A percentile compares a stretch with the other conserved stretches of the same genome.
Evolutionary conservation across 2,329 filamentous ascomycete species (phyloP).

Genomic region (Leptosphaerulina australis): DNA sequence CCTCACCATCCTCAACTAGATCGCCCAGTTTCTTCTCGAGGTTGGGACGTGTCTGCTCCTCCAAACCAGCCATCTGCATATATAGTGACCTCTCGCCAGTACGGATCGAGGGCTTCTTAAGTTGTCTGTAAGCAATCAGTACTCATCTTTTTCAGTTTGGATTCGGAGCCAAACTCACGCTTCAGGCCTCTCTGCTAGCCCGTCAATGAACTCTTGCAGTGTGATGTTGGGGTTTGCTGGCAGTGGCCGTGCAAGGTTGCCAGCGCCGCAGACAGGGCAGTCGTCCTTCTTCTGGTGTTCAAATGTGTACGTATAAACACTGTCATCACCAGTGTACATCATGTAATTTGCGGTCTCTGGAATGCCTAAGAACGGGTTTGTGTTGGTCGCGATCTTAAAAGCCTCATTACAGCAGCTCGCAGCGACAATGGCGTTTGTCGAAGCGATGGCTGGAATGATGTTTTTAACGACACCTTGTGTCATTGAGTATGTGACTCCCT

Average conservation of each 20-base stretch:
- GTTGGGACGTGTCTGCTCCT: slow-evolving; percentile 84
- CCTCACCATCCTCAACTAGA: slow-evolving; percentile 79
- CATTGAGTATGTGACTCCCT: slow-evolving; percentile 90
- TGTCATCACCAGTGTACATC: slow-evolving; percentile 98
- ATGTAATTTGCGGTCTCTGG: slow-evolving; percentile 83
- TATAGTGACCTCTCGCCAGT: slow-evolving; percentile 85
- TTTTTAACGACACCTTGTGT: slow-evolving; percentile 99
- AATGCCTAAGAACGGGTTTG: slow-evolving; percentile 78
- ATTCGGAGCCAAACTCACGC: slow-evolving; percentile 53
- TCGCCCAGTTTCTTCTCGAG: slow-evolving; percentile 77
- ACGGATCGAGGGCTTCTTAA: slow-evolving; percentile 90
- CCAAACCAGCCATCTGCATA: slow-evolving; percentile 83
- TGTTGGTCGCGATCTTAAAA: slow-evolving; percentile 86
- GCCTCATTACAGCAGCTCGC: slow-evolving; percentile 97
- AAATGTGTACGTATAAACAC: slow-evolving; percentile 97
- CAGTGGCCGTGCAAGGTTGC: slow-evolving; percentile 75
- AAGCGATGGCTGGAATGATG: slow-evolving; percentile 97
- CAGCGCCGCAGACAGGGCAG: slow-evolving; percentile 84
- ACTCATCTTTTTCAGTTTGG: neutral
- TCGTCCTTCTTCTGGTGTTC: slow-evolving; percentile 92
- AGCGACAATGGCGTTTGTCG: slow-evolving; percentile 95
- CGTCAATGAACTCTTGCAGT: slow-evolving; percentile 83
- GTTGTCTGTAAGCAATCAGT: slow-evolving; percentile 59
- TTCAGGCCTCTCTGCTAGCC: slow-evolving; percentile 80
- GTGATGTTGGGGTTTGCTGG: slow-evolving; percentile 73